Base-by-base conservation (phyloP, 257 asterid species). In the Apocynum venetum region DNA sequence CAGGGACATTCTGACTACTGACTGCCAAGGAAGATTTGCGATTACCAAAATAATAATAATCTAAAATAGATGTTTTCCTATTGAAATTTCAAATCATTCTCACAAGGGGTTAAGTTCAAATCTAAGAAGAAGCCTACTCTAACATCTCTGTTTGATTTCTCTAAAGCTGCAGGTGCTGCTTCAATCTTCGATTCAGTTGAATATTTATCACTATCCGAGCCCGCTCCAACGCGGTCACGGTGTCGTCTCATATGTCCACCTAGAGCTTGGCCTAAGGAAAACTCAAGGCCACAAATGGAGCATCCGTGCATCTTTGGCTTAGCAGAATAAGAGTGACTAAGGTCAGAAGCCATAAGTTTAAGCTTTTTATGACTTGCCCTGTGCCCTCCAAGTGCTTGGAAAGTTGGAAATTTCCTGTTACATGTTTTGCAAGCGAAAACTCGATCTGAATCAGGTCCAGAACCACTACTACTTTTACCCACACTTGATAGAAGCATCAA, bases 171-270 rank as follows among this genome's bases (percentile, higher is more conserved):
- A 7, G 79, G 75, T 40, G 15, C 71, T 44, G 38, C 20, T 13
- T 31, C 35, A 43, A 38, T 4, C 9, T 35, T 3, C 12, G 49
- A 1, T 19, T 15, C 59, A 14, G 17, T 14, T 6, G 69, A 44
- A 44, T 44, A 44, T 36, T 19, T 46, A 7, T 15, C 35, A n/a
- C 53, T 51, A 3, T 53, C 36, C 3, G 31, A 9, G n/a, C 63
- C 31, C 17, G 80, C 57, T 12, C 64, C 77, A 19, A 36, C 1
- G 48, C 19, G 13, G 46, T 75, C 71, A 55, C 89, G 86, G 64
- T 86, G 89, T 35, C 87, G 77, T 51, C 89, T 82, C 89, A 86
- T 86, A 51, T 86, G 89, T 0, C 87, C 89, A 6, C 89, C 89
- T 12, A 84, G 52, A 52, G 89, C 87, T 51, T 86, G 89, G 0